Evolutionary conservation across 2,329 filamentous ascomycete genomes (phyloP), one percentile per base, ranked within the genome.

Genomic region (Aspergillus sp.): DNA sequence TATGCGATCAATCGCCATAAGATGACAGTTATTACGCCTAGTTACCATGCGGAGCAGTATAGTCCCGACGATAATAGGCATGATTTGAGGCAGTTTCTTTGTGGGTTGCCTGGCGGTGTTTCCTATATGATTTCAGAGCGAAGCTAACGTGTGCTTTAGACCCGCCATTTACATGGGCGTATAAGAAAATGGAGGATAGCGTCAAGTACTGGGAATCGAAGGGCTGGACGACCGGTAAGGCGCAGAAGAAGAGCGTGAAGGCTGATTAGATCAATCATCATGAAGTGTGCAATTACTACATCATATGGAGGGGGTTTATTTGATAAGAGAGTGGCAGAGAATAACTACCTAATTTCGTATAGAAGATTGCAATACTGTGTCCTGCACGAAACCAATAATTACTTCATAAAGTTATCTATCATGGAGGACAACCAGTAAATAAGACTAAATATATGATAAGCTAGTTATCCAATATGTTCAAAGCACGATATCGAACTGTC

Each of bases 1-100:
- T 87, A 88, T 66, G 79, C 81, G 0, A 84, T 88, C 63, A 89
- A 89, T 66, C 74, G 87, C 9, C 86, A 89, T 70, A 89, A 89
- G 73, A 81, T 82, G 70, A 87, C 84, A 1, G 80, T 83, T 8
- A 71, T 86, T 50, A 87, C 85, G 1, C 85, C 85, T 0, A 78
- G 80, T 3, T 76, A 85, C 40, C 85, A 87, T 64, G 71, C 79
- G 9, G 71, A 73, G 54, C 70, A 74, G 14, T 87, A 87, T 63
- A 78, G 72, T 39, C 78, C 79, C 0, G 82, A 85, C 44, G 83
- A 85, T 55, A 87, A 88, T 62, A 72, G 85, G 4, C 85, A 80
- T 60, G 85, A 87, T 74, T 73, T 79, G 62, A 73, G 81, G 54
- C 83, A 82, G 25, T 85, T 85, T 64, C 68, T 85, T 57, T 87